These are phyloP conservation scores for Cicer judaicum DNA, from an alignment of 306 rosid species.

Conservation along the genomic window DNA sequence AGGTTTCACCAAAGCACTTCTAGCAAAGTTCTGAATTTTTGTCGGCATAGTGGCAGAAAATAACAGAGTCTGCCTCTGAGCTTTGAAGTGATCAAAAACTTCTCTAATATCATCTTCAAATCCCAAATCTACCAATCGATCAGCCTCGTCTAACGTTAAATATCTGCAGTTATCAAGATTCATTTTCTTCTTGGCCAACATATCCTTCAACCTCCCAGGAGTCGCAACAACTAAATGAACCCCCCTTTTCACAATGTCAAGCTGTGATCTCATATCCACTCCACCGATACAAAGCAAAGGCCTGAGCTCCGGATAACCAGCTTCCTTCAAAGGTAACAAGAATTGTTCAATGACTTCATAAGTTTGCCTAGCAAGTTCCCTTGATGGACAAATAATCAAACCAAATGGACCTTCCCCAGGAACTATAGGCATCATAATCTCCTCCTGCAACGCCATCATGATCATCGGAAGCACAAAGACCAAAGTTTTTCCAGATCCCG, in stretches of 20 bases:
- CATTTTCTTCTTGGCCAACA: conserved; percentile 96
- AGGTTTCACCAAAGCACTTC: conserved; percentile 80
- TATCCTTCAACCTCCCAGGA: conserved; percentile 93
- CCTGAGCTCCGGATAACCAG: conserved; percentile 87
- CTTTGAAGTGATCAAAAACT: conserved; percentile 92
- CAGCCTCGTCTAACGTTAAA: conserved; percentile 91
- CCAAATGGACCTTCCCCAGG: conserved; percentile 96
- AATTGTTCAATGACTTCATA: conserved; percentile 87
- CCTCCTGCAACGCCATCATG: conserved; percentile 92
- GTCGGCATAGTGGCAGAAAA: conserved; percentile 97
- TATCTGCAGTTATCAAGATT: conserved; percentile 88
- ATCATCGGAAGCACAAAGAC: conserved; percentile 94
- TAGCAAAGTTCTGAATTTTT: conserved; percentile 87
- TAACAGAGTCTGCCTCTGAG: conserved; percentile 85
- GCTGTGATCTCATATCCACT: conserved; percentile 85
- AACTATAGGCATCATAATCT: conserved; percentile 88
- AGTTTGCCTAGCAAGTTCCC: conserved; percentile 96
- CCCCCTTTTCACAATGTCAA: conserved; percentile 86
- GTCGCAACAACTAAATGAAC: conserved; percentile 98
- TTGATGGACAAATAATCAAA: conserved; percentile 80
- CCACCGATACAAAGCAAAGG: conserved; percentile 97
- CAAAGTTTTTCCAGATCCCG: conserved; percentile 89
- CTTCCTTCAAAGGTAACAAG: conserved; percentile 76
- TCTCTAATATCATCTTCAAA: conserved; percentile 90
- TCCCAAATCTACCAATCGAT: conserved; percentile 91